Evolutionary conservation across 306 rosid species (phyloP).

Genomic region (Cercis canadensis): DNA sequence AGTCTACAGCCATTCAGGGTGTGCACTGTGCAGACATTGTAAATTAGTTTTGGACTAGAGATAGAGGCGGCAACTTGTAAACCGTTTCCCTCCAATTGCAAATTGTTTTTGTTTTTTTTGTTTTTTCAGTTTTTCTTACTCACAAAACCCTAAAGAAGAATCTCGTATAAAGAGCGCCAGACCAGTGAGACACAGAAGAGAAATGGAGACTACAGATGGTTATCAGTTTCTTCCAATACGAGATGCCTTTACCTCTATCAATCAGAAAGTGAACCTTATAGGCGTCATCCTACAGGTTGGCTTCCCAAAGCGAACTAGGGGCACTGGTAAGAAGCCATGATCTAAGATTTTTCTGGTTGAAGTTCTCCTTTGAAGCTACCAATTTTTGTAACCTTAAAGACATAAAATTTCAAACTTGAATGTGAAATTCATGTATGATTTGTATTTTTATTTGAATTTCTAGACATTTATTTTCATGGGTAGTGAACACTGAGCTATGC

Average conservation of each 20-base stretch:
- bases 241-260: conserved; percentile 44
- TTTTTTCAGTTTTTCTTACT: no score
- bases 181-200: background rate
- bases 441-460: background rate
- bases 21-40: no score
- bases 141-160: no score
- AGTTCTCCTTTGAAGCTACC: background rate
- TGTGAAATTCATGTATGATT: no score
- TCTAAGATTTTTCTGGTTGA: background rate
- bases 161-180: no score
- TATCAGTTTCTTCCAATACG: conserved; percentile 48
- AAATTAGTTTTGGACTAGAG: no score
- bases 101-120: no score
- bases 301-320: conserved; percentile 49
- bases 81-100: no score
- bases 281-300: conserved; percentile 61
- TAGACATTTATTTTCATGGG: background rate
- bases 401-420: background rate
- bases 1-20: no score
- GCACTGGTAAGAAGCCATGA: conserved; percentile 54
- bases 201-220: conserved; percentile 39
- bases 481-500: background rate
- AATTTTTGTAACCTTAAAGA: background rate
- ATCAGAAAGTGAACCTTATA: conserved; percentile 51
- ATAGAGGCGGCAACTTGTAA: no score